Conservation (phyloP, 441 rosid genomes). For the Pelargonium fulgidum region DNA sequence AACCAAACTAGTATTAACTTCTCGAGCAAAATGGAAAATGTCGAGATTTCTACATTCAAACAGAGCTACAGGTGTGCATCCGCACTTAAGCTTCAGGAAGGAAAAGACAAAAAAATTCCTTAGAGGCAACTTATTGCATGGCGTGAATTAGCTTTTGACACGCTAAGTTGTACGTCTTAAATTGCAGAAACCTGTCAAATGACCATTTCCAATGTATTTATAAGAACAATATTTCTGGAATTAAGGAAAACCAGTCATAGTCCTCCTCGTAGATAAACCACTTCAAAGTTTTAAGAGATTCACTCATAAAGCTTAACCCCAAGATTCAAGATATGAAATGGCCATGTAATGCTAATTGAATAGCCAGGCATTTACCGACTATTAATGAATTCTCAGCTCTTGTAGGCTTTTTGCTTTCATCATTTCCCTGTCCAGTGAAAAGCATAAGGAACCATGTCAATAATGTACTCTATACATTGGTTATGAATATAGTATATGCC, state of each 20-base stretch:
- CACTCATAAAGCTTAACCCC: not conserved
- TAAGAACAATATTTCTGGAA: not conserved
- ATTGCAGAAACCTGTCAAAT: not conserved
- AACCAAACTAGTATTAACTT: not conserved
- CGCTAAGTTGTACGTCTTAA: not conserved
- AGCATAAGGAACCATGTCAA: constrained; percentile 12
- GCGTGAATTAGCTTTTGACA: not conserved
- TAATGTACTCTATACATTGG: not conserved
- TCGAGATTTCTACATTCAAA: too few species aligned
- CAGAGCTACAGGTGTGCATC: too few species aligned
- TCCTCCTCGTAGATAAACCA: not conserved
- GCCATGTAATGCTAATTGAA: not conserved
- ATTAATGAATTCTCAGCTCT: constrained; percentile 25
- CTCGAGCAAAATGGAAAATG: too few species aligned
- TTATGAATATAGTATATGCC: not conserved
- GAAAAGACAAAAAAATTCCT: too few species aligned
- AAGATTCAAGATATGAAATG: not conserved
- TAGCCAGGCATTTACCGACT: constrained; percentile 20
- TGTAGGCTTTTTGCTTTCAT: constrained; percentile 26
- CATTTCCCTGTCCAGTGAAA: constrained; percentile 41
- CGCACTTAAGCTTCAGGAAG: too few species aligned
- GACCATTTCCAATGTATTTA: not conserved
- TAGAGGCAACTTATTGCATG: not conserved
- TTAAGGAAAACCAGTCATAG: not conserved
- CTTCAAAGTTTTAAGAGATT: not conserved